Evolutionary conservation across 2,329 filamentous ascomycete genomes (phyloP).

Genomic region (Magnaporthales sp.): DNA sequence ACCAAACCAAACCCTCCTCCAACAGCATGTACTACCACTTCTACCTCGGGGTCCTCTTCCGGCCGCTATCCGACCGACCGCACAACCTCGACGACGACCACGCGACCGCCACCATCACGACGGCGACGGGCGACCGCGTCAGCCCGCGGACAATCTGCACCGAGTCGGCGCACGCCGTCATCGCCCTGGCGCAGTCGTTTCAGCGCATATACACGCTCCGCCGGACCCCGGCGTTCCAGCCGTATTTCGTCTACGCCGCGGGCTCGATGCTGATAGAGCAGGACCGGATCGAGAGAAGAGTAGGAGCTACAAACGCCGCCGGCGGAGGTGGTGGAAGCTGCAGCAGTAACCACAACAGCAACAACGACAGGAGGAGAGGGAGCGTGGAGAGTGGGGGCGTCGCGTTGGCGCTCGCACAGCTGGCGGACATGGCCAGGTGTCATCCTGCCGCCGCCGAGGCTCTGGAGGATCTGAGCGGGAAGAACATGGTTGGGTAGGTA

Average conservation of each 20-base stretch:
- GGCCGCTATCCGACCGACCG: slow-evolving; percentile 2
- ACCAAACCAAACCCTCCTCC: background rate
- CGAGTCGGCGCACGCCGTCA: slow-evolving; percentile 7
- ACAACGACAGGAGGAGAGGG: background rate
- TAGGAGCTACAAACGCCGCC: background rate
- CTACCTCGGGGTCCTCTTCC: slow-evolving; percentile 7
- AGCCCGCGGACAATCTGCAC: slow-evolving; percentile 18
- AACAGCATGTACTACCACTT: slow-evolving; percentile 9
- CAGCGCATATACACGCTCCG: slow-evolving; percentile 19
- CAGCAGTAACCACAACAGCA: background rate
- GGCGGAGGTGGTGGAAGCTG: too few species aligned
- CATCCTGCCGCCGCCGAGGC: slow-evolving; percentile 1
- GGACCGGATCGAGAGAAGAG: background rate
- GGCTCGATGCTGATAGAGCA: slow-evolving; percentile 4
- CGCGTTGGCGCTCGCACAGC: background rate
- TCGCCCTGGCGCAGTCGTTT: slow-evolving; percentile 16
- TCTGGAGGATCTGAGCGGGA: background rate
- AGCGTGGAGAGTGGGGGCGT: background rate
- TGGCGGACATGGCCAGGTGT: background rate
- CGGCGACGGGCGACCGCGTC: background rate
- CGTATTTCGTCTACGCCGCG: slow-evolving; percentile 18
- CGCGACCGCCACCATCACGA: background rate
- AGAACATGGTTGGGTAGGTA: background rate
- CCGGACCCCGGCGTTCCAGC: slow-evolving; percentile 21
- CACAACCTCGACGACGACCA: background rate